These are phyloP conservation scores for Ascochyta koolunga DNA, from an alignment of 2,329 filamentous ascomycete genomes.

Conservation along the genomic window DNA sequence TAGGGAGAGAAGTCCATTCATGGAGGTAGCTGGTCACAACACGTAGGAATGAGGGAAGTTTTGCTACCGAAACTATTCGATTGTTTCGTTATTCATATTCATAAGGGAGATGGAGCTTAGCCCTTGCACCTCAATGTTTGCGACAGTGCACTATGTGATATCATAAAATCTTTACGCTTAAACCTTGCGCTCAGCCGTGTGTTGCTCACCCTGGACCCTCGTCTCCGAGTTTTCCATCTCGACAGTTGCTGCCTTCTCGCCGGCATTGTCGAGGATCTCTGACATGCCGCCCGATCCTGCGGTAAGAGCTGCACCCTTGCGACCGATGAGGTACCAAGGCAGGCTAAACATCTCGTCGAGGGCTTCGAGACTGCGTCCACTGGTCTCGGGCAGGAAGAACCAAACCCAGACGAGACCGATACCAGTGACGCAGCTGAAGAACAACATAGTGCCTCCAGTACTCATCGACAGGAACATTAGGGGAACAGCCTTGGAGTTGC, in stretches of 20 bases:
- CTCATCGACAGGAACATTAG: constrained; percentile 71
- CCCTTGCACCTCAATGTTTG: constrained; percentile 6
- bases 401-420: constrained; percentile 73
- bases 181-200: constrained; percentile 29
- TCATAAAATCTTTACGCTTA: neutral
- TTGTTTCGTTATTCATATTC: constrained; percentile 1
- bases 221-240: constrained; percentile 34
- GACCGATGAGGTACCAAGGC: constrained; percentile 76
- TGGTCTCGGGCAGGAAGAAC: constrained; percentile 75
- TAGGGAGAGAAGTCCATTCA: constrained; percentile 47
- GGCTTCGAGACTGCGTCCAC: constrained; percentile 66
- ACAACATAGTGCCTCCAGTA: constrained; percentile 75
- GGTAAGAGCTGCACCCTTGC: constrained; percentile 45
- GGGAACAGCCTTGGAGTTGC: constrained; percentile 74
- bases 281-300: constrained; percentile 40
- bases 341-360: constrained; percentile 76
- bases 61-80: neutral
- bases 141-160: neutral
- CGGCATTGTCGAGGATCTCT: constrained; percentile 39
- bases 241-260: constrained; percentile 40
- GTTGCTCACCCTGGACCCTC: constrained; percentile 15
- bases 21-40: constrained; percentile 40
- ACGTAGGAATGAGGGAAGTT: neutral
- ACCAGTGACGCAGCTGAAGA: constrained; percentile 72
- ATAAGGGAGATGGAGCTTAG: constrained; percentile 11